Conservation (phyloP, 306 rosid species). For the Astragalus membranaceus region DNA sequence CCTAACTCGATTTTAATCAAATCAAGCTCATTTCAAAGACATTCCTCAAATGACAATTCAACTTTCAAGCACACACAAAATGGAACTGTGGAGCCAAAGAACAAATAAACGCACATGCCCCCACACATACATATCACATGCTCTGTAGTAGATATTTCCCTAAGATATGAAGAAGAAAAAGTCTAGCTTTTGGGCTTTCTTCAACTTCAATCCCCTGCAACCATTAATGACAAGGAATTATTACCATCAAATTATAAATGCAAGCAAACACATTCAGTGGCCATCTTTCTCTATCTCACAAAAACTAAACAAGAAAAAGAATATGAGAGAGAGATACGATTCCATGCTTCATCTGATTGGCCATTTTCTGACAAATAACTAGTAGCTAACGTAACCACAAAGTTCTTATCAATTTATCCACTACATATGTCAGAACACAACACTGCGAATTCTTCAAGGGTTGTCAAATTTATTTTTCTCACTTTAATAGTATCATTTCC, state of each 20-base stretch:
- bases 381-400: too few relatives aligned
- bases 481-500: too few relatives aligned
- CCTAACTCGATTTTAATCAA: too few relatives aligned
- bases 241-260: constrained; percentile 32
- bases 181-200: constrained; percentile 16
- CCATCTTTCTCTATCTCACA: neutral
- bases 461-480: too few relatives aligned
- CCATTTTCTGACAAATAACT: neutral
- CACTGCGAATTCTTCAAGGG: too few relatives aligned
- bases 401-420: too few relatives aligned
- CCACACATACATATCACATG: constrained; percentile 18
- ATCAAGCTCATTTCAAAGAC: too few relatives aligned
- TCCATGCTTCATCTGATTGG: neutral
- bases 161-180: neutral
- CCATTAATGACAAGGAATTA: constrained; percentile 18
- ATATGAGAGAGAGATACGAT: neutral
- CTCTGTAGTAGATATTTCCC: constrained; percentile 3
- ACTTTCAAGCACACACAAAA: neutral
- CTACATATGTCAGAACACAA: too few relatives aligned
- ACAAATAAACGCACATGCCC: constrained; percentile 14
- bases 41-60: too few relatives aligned
- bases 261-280: neutral
- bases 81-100: constrained; percentile 5
- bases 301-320: neutral
- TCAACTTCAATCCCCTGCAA: constrained; percentile 33